Conservation (phyloP, 768 basidiomycete species). For the Lactarius tabidus region DNA sequence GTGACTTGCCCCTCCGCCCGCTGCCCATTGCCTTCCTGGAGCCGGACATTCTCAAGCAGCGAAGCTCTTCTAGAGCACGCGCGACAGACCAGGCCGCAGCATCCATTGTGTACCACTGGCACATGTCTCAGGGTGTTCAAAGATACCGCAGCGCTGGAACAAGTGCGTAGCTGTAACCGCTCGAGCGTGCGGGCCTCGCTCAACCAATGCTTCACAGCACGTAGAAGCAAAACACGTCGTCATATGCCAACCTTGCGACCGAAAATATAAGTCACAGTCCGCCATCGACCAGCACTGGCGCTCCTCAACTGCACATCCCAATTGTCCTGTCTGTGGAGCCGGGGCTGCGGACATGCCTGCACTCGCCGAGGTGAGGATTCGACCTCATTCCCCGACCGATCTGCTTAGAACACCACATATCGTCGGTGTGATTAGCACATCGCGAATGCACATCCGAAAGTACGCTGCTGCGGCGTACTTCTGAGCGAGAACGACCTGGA, state of each 20-base stretch:
- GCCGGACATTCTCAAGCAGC: constrained; percentile 10
- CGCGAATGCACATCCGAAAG: constrained; percentile 17
- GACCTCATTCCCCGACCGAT: not conserved
- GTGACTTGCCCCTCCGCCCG: constrained; percentile 12
- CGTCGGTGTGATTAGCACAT: constrained; percentile 12
- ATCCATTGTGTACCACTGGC: constrained; percentile 18
- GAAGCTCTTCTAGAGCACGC: constrained; percentile 21
- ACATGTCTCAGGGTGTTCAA: constrained; percentile 18
- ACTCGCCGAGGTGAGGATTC: constrained; percentile 17
- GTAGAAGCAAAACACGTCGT: constrained; percentile 23
- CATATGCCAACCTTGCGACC: constrained; percentile 14
- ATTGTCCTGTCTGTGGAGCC: constrained; percentile 17
- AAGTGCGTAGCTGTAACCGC: constrained; percentile 4
- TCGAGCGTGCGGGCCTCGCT: not conserved
- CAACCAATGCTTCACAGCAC: constrained; percentile 11
- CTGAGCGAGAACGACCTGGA: constrained; percentile 21
- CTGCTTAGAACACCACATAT: constrained; percentile 1
- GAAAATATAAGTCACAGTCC: constrained; percentile 19
- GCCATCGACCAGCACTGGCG: constrained; percentile 24
- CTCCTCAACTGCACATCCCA: constrained; percentile 17
- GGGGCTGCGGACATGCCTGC: constrained; percentile 8
- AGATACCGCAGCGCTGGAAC: constrained; percentile 18
- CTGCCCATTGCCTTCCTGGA: constrained; percentile 16
- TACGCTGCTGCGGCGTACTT: constrained; percentile 22
- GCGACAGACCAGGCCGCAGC: constrained; percentile 6